Conservation (phyloP, 1,139 yeast species). For the Protomyces macrosporus region DNA sequence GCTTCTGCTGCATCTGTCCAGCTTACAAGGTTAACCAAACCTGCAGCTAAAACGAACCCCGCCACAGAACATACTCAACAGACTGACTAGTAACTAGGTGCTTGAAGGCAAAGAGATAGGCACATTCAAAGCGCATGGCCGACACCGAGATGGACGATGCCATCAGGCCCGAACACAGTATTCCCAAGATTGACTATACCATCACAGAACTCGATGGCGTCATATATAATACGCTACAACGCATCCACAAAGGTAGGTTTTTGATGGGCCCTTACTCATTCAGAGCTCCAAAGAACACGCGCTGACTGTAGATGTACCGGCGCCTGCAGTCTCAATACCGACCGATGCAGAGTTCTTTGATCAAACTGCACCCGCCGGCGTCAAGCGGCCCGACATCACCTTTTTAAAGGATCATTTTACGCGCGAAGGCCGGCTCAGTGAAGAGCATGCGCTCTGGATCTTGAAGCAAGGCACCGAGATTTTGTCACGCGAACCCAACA, state of each 20-base stretch:
- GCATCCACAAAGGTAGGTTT: slow-evolving; percentile 14
- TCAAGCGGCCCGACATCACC: slow-evolving; percentile 55
- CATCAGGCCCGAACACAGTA: slow-evolving; percentile 13
- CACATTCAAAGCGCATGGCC: not conserved
- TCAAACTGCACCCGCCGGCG: slow-evolving; percentile 40
- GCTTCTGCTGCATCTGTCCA: too few relatives aligned
- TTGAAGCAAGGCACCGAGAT: slow-evolving; percentile 61
- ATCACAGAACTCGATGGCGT: slow-evolving; percentile 21
- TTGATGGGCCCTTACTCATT: too few relatives aligned
- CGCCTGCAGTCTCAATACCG: slow-evolving; percentile 67
- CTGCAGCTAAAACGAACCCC: too few relatives aligned
- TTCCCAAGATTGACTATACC: slow-evolving; percentile 22
- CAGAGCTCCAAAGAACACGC: not conserved
- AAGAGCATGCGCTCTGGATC: slow-evolving; percentile 66
- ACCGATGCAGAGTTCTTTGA: slow-evolving; percentile 62
- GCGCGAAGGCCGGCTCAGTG: slow-evolving; percentile 73
- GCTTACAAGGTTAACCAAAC: too few relatives aligned
- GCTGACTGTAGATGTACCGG: slow-evolving; percentile 44
- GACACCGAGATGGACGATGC: slow-evolving; percentile 5
- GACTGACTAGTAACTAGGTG: too few relatives aligned
- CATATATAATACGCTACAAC: slow-evolving; percentile 14
- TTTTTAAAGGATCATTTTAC: slow-evolving; percentile 70
- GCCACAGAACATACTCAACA: too few relatives aligned
- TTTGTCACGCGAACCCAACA: slow-evolving; percentile 69
- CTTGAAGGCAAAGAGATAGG: too few relatives aligned